Percentiles rank a stretch among this genome's conserved stretches.
These are phyloP conservation scores for Picochlorum sp. DNA, from an alignment of 139 green algal genomes.

Conservation along the genomic window DNA sequence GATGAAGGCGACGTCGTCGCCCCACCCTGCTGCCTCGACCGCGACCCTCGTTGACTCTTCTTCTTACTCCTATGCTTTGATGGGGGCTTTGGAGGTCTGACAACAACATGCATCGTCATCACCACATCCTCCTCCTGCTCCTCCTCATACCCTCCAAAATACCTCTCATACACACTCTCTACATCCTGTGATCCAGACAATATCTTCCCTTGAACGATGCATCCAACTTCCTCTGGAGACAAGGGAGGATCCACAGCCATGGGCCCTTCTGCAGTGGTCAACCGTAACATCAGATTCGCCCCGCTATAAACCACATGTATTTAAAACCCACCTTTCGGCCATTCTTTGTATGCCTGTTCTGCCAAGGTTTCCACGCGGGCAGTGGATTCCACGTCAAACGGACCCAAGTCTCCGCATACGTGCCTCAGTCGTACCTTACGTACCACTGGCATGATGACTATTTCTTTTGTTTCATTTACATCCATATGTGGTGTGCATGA, in stretches of 20 bases:
- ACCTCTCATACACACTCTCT: too few species aligned
- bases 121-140: not conserved
- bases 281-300: not conserved
- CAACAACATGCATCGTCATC: not conserved
- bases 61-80: not conserved
- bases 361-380: not conserved
- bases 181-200: not conserved
- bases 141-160: not conserved
- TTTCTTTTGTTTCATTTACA: too few species aligned
- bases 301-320: not conserved
- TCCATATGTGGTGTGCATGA: too few species aligned
- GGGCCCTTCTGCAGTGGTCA: not conserved
- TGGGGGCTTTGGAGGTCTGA: not conserved
- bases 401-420: not conserved
- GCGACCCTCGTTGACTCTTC: not conserved
- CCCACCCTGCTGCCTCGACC: too few species aligned
- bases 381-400: not conserved
- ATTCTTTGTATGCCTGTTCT: not conserved
- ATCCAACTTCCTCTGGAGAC: not conserved
- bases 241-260: conserved; percentile 1
- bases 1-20: too few species aligned
- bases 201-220: not conserved
- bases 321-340: not conserved
- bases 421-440: not conserved
- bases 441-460: too few species aligned